These are phyloP conservation scores for Colletotrichum lini DNA, from an alignment of 2,329 filamentous ascomycete species.

Conservation along the genomic window DNA sequence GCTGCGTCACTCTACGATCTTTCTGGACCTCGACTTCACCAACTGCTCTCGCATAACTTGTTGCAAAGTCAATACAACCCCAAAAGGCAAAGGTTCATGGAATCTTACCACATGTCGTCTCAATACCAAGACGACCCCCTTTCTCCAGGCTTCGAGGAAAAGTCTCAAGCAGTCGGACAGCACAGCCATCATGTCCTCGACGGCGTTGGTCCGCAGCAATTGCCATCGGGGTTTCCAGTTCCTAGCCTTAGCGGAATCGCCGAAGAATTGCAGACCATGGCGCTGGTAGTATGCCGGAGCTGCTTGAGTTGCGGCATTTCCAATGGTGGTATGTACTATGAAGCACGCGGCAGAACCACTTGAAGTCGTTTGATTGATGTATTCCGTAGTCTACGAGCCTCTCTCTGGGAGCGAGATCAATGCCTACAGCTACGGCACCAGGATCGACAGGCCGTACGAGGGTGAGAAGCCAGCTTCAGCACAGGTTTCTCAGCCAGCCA, in stretches of 20 bases:
- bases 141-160: conserved; percentile 51
- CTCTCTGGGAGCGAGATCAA: conserved; percentile 45
- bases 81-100: conserved; percentile 52
- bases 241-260: conserved; percentile 34
- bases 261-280: conserved; percentile 49
- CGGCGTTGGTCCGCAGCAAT: conserved; percentile 19
- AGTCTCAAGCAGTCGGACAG: conserved; percentile 45
- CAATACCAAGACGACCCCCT: conserved; percentile 44
- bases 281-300: conserved; percentile 50
- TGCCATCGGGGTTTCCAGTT: conserved; percentile 41
- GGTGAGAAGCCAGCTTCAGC: conserved; percentile 47
- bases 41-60: conserved; percentile 38
- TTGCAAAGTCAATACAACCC: conserved; percentile 43
- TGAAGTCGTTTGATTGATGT: conserved; percentile 1
- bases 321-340: conserved; percentile 50
- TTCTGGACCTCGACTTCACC: conserved; percentile 51
- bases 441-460: conserved; percentile 51
- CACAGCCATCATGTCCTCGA: conserved; percentile 46
- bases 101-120: conserved; percentile 52
- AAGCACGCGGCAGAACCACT: neutral
- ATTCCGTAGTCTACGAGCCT: conserved; percentile 52
- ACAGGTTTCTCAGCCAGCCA: conserved; percentile 35
- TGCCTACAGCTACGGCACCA: conserved; percentile 48
- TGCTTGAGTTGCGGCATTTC: conserved; percentile 49
- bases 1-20: conserved; percentile 51